A percentile compares a stretch with the other conserved stretches of the same genome.
Evolutionary conservation across 2,329 filamentous ascomycete species (phyloP).

Genomic region (Colletotrichum tofieldiae): DNA sequence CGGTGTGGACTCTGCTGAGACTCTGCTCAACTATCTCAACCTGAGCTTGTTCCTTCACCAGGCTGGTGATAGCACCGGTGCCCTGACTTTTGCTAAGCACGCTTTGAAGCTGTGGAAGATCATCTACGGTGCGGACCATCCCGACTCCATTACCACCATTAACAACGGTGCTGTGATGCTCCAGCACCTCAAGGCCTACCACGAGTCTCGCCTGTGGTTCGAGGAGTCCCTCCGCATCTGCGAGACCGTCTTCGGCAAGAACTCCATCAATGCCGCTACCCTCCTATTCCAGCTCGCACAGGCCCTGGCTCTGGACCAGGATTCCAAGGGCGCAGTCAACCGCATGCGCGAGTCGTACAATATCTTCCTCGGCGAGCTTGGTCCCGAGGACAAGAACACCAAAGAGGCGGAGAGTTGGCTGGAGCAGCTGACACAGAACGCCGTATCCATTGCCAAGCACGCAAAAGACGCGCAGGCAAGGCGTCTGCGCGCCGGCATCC

Average conservation of each 20-base stretch:
- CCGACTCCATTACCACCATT: slow-evolving; percentile 97
- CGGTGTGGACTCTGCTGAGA: slow-evolving; percentile 94
- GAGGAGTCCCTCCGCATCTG: slow-evolving; percentile 92
- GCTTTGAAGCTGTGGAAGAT: slow-evolving; percentile 97
- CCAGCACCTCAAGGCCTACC: slow-evolving; percentile 93
- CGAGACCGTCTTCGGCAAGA: slow-evolving; percentile 89
- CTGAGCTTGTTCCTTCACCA: slow-evolving; percentile 95
- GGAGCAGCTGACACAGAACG: slow-evolving; percentile 95
- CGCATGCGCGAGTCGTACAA: slow-evolving; percentile 98
- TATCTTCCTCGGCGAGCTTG: slow-evolving; percentile 91
- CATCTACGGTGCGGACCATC: slow-evolving; percentile 93
- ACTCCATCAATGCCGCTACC: slow-evolving; percentile 93
- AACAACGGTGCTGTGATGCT: slow-evolving; percentile 99
- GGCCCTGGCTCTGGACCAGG: slow-evolving; percentile 93
- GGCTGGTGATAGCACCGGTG: slow-evolving; percentile 88
- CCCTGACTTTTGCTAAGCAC: slow-evolving; percentile 91
- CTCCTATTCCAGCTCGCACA: slow-evolving; percentile 98
- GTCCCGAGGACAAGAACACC: slow-evolving; percentile 94
- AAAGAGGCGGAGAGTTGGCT: slow-evolving; percentile 98
- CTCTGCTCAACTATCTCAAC: slow-evolving; percentile 95
- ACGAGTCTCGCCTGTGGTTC: slow-evolving; percentile 96
- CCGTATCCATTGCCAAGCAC: slow-evolving; percentile 94
- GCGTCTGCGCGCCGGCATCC: slow-evolving; percentile 79
- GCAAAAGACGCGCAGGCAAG: slow-evolving; percentile 88
- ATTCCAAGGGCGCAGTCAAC: slow-evolving; percentile 90